Base-by-base conservation (phyloP, 208 protist genomes). In the Trypanosoma brucei region DNA sequence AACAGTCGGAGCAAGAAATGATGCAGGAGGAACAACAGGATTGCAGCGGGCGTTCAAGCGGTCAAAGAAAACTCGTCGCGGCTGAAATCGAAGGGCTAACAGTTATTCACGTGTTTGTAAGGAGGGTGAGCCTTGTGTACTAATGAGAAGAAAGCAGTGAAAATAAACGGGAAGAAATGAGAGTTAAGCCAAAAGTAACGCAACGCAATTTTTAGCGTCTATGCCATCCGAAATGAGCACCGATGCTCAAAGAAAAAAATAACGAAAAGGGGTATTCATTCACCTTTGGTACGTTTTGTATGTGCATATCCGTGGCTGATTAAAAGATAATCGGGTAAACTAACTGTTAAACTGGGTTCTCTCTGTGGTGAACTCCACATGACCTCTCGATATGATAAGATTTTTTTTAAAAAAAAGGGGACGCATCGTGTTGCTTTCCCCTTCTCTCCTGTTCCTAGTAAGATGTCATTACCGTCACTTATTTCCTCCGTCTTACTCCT, bases 1-100 rank as follows among this genome's bases (percentile, higher is more conserved):
- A 38, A 70, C 82, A 13, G 39, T 76, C 5, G 82, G 79, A 22
- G 65, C 45, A 53, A 72, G 62, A 9, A 62, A 70, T 55, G 31
- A 30, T 35, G 62, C 31, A 22, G 63, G 36, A n/a, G 42, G 48
- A 36, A 50, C 75, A 42, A 81, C 79, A 38, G 71, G 75, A n/a
- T 61, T 93, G 40, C 87, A 93, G 62, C 75, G 86, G 34, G 67
- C 84, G 13, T 93, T 93, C 48, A 79, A 81, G 49, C 83, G 87
- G 35, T 82, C 83, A 3, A 92, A 87, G 72, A 83, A 84, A 50
- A 84, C 75, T 57, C 51, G 54, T 36, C 67, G 59, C 13, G 65
- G 67, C 48, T 72, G 31, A 72, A 31, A 14, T 39, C 30, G 0
- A 50, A 48, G 13, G 42, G 8, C 8, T 46, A 14, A 46, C 42